phyloP scores from a whole-genome alignment of 2,329 filamentous ascomycete genomes.

The Cordyceps sp. region DNA sequence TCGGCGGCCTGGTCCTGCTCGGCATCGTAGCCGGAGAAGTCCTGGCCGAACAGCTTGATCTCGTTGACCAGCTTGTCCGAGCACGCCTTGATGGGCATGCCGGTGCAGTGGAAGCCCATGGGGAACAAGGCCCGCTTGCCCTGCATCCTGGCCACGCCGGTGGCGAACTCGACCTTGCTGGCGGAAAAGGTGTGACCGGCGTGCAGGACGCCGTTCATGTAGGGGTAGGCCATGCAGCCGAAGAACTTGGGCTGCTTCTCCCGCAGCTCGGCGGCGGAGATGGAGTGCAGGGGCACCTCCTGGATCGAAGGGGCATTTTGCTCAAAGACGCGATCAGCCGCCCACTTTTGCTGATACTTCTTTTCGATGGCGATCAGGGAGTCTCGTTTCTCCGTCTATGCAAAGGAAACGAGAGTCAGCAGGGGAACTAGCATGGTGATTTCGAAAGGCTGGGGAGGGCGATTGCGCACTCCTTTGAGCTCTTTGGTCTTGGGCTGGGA shows the following conservation, averaged over 20 bases:
- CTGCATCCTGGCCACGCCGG: slow-evolving; percentile 76
- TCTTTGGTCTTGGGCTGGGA: slow-evolving; percentile 38
- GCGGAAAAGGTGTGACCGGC: slow-evolving; percentile 86
- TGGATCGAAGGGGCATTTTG: slow-evolving; percentile 63
- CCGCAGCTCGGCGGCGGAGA: slow-evolving; percentile 58
- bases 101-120: slow-evolving; percentile 81
- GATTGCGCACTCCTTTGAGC: slow-evolving; percentile 34
- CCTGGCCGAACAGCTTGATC: slow-evolving; percentile 72
- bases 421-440: neutral
- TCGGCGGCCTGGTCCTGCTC: slow-evolving; percentile 24
- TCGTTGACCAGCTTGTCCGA: slow-evolving; percentile 89
- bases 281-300: slow-evolving; percentile 61
- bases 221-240: slow-evolving; percentile 38
- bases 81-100: slow-evolving; percentile 95
- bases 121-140: slow-evolving; percentile 80
- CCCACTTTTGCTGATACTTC: slow-evolving; percentile 65
- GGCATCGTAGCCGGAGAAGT: slow-evolving; percentile 64
- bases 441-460: neutral
- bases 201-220: slow-evolving; percentile 80
- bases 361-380: slow-evolving; percentile 70
- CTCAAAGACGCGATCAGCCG: slow-evolving; percentile 50
- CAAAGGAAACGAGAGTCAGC: neutral
- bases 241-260: slow-evolving; percentile 83
- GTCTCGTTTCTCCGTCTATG: slow-evolving; percentile 72
- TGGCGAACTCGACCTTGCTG: slow-evolving; percentile 83